A percentile compares a stretch with the other conserved stretches of the same genome.
Evolutionary conservation across 192 early-diverging fungal genomes (phyloP).

Genomic region (Umbelopsis vinacea): DNA sequence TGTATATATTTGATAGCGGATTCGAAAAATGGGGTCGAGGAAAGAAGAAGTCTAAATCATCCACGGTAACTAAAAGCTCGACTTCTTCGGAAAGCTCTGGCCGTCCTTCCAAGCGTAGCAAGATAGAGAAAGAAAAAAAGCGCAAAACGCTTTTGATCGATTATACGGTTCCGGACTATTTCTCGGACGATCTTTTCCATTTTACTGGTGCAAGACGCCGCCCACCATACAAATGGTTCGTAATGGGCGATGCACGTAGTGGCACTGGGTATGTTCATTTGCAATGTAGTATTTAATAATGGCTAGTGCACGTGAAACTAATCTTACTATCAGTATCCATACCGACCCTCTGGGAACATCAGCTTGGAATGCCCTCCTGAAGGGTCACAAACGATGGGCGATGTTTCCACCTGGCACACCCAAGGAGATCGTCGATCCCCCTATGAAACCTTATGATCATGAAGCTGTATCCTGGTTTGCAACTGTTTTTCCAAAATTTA

Average conservation of each 20-base stretch:
- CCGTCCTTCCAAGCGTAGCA: conserved; percentile 5
- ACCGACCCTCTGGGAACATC: conserved; percentile 79
- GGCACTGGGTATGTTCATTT: conserved; percentile 65
- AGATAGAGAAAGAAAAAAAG: not conserved
- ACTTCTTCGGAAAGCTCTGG: conserved; percentile 2
- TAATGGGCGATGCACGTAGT: conserved; percentile 70
- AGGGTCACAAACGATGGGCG: conserved; percentile 78
- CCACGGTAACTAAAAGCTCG: not conserved
- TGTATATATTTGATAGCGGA: conserved; percentile 82
- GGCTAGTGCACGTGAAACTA: not conserved
- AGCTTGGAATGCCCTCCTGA: conserved; percentile 79
- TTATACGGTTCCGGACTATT: conserved; percentile 71
- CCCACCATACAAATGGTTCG: conserved; percentile 81
- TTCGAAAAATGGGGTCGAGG: conserved; percentile 53
- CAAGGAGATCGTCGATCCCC: conserved; percentile 60
- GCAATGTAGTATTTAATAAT: not conserved
- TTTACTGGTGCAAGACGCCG: conserved; percentile 60
- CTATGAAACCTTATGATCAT: conserved; percentile 61
- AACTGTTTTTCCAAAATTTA: conserved; percentile 58
- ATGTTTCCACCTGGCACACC: conserved; percentile 76
- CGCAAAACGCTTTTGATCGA: conserved; percentile 57
- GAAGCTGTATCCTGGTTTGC: conserved; percentile 81
- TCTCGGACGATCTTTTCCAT: conserved; percentile 74
- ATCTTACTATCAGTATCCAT: conserved; percentile 43
- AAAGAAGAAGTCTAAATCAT: conserved; percentile 22